Percentiles rank a stretch among this genome's conserved stretches.
Conservation (phyloP, 148 eudicot species). For the Nepenthes mirabilis region DNA sequence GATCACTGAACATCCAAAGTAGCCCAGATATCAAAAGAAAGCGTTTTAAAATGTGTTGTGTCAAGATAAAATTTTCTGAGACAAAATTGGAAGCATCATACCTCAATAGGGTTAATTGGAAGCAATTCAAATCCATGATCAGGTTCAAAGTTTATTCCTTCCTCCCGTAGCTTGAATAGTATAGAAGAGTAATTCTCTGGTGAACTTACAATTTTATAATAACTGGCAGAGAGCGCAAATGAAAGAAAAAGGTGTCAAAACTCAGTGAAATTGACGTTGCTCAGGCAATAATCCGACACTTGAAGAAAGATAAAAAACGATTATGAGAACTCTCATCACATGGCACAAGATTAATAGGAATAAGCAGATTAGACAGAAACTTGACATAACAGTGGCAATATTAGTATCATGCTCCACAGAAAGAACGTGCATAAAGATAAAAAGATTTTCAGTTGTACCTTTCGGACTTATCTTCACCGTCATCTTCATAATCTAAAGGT, state of each 20-base stretch:
- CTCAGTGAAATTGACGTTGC: not conserved
- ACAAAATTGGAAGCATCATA: slow-evolving; percentile 13
- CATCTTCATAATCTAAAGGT: slow-evolving; percentile 53
- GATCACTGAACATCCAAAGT: too few relatives aligned
- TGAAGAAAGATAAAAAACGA: too few relatives aligned
- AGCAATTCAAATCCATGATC: slow-evolving; percentile 78
- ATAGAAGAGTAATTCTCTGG: slow-evolving; percentile 53
- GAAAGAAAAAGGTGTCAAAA: slow-evolving; percentile 2
- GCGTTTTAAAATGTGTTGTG: not conserved
- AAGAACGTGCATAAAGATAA: too few relatives aligned
- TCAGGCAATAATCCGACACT: not conserved
- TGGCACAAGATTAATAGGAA: too few relatives aligned
- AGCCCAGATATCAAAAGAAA: too few relatives aligned
- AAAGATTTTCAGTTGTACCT: slow-evolving; percentile 25
- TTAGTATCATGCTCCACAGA: too few relatives aligned
- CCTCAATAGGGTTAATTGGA: slow-evolving; percentile 66
- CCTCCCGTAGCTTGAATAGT: slow-evolving; percentile 67
- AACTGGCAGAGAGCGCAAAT: slow-evolving; percentile 24
- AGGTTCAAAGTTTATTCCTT: slow-evolving; percentile 71
- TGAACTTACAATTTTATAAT: slow-evolving; percentile 68
- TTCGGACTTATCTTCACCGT: slow-evolving; percentile 51
- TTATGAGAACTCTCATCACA: too few relatives aligned
- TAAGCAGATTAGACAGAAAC: too few relatives aligned
- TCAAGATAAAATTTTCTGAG: not conserved
- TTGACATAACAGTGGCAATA: too few relatives aligned